Evolutionary conservation across 2,329 filamentous ascomycete genomes (phyloP).

Genomic region (Botrytis paeoniae): DNA sequence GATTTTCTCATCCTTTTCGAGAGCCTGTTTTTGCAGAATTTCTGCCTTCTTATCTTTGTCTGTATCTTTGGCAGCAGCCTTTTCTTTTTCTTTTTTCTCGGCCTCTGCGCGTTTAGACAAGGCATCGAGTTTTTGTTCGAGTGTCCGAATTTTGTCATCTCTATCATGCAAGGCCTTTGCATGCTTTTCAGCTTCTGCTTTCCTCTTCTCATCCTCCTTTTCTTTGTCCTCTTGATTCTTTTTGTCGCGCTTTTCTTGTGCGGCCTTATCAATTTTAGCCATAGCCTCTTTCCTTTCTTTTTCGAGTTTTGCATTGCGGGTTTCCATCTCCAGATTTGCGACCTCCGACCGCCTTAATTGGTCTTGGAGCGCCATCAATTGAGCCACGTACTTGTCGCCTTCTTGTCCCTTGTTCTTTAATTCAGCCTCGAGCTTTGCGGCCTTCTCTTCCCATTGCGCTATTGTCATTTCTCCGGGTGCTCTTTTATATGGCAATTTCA

Average conservation of each 20-base stretch:
- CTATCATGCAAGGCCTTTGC: background rate
- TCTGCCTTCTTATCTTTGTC: background rate
- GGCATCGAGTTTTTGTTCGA: background rate
- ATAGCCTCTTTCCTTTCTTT: background rate
- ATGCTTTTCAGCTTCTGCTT: background rate
- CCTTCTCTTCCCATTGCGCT: background rate
- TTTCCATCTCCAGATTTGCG: background rate
- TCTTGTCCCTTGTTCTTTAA: background rate
- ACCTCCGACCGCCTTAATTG: background rate
- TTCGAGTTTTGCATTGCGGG: background rate
- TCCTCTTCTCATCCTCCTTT: background rate
- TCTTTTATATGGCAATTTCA: background rate
- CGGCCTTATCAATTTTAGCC: background rate
- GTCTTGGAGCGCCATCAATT: background rate
- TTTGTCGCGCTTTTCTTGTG: background rate
- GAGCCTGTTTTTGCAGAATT: background rate
- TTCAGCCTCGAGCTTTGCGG: background rate
- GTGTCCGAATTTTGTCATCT: background rate
- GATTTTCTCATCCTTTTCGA: background rate
- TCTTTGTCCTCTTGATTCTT: background rate
- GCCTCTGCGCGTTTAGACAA: background rate
- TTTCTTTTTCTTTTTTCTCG: background rate
- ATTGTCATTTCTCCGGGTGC: background rate
- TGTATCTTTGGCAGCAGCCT: background rate
- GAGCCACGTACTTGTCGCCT: background rate